Base-by-base conservation (phyloP, 169 alveolate genomes). In the Cryptosporidium meleagridis region DNA sequence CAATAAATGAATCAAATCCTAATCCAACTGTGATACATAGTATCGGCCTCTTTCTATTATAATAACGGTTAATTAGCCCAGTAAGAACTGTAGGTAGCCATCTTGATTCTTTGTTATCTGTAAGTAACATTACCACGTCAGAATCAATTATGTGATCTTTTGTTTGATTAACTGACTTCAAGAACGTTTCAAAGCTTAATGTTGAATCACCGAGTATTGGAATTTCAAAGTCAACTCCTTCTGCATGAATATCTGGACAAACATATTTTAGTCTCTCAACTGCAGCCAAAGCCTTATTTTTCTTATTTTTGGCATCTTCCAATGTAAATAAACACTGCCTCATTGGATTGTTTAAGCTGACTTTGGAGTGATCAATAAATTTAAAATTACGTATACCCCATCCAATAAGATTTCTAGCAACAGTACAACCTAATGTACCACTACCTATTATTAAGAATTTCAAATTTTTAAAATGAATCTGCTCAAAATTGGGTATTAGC, bases 151-250 rank as follows among this genome's bases (percentile, higher is more conserved):
- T 80, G 4, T 35, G 1, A 59, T 59, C 33, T 48, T 62, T 80
- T 51, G 59, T 21, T 62, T 62, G 10, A 61, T 41, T 29, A 18
- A 33, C 52, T 23, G 61, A 23, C n/a, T 80, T 12, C 23, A 80
- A 69, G 33, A 92, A 94, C 37, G 92, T 91, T 52, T 94, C 94
- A 10, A 75, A 75, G 31, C 71, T 92, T 23, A 92, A 85, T 48
- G 94, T 92, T 29, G 94, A 84, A 86, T 96, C 96, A 2, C 97
- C 97, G n/a, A 97, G 97, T 95, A 96, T 94, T 45, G 98, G 98
- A 70, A 96, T 95, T 58, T 87, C 75, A 21, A 95, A 41, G 23
- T 65, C 65, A 45, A 75, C 70, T 26, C 97, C 98, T 85, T 93
- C 58, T 41, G 95, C 86, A 2, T 93, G 89, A 21, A 94, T 92